Base-by-base conservation (phyloP, 305 asterid genomes). In the Lippia alba region DNA sequence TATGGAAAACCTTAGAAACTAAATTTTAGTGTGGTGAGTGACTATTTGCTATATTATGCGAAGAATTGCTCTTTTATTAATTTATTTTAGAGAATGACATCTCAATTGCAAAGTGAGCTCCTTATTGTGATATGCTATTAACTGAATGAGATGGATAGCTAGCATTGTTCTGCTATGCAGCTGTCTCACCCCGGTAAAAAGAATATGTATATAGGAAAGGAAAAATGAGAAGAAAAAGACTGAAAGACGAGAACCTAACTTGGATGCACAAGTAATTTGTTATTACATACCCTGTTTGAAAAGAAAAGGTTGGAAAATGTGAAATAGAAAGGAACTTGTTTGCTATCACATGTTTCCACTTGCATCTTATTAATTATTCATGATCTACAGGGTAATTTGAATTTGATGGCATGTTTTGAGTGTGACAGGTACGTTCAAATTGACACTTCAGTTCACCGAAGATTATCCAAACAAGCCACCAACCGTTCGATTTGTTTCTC, bases 401-500 rank as follows among this genome's bases (percentile, higher is more conserved):
- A 33, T 11, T 20, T 61, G 6, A 36, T 60, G 60, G 41, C 69
- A 54, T 67, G 65, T 34, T 75, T 59, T 75, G 85, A 74, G 76
- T 44, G 56, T 56, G 57, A 65, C 73, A 87, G 92, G 90, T 66
- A 87, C 88, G 74, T 87, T 87, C 81, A 87, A 82, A 74, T 62
- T 87, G 85, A 74, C 86, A 11, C 85, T 87, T 68, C 87, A 82
- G 71, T 80, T 87, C 50, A 20, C 77, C 7, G 90, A 84, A 80
- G 90, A 87, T 68, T 84, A 87, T 61, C 92, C 90, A 45, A 87
- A 84, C 80, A 84, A 87, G 75, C 90, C 90, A 51, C 92, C 92
- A 50, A 81, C 86, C n/a, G 92, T 87, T 76, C 84, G 90, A 57
- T 87, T 87, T 66, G 88, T 84, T 69, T 87, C 92, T 49, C 79